These are phyloP conservation scores for Nannochloropsis gaditana DNA, from an alignment of 108 stramenopile species.

Conservation along the genomic window DNA sequence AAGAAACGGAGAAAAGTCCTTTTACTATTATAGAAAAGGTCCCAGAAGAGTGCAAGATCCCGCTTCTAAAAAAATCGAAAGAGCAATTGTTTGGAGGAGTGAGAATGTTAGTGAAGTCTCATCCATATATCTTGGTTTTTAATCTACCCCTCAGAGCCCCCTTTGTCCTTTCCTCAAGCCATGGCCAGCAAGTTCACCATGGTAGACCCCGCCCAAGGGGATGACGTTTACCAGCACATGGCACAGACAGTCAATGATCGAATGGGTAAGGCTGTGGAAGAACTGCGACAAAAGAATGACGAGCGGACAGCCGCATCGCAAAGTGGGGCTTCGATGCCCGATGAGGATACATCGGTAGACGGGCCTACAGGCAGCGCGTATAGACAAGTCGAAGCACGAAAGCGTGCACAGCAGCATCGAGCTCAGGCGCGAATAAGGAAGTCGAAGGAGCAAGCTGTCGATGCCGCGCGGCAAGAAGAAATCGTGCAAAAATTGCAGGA, in stretches of 20 bases:
- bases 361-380: conserved; percentile 35
- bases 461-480: conserved; percentile 33
- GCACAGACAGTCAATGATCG: conserved; percentile 55
- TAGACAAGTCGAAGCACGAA: conserved; percentile 13
- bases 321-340: background rate
- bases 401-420: conserved; percentile 41
- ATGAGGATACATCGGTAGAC: conserved; percentile 30
- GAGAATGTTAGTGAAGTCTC: too few species aligned
- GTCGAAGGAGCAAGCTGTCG: conserved; percentile 33
- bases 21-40: too few species aligned
- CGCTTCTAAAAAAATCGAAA: too few species aligned
- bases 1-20: too few species aligned
- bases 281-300: conserved; percentile 53
- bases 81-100: too few species aligned
- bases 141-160: too few species aligned
- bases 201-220: conserved; percentile 46
- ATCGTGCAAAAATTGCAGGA: conserved; percentile 21
- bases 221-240: conserved; percentile 44
- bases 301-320: background rate
- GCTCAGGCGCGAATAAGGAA: conserved; percentile 24
- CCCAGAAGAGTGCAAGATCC: too few species aligned
- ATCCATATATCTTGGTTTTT: too few species aligned
- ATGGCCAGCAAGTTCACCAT: conserved; percentile 42
- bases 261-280: conserved; percentile 54
- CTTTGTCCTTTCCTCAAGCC: background rate